Evolutionary conservation across 169 alveolate genomes (phyloP).

Genomic region (Sarcocystis neurona): DNA sequence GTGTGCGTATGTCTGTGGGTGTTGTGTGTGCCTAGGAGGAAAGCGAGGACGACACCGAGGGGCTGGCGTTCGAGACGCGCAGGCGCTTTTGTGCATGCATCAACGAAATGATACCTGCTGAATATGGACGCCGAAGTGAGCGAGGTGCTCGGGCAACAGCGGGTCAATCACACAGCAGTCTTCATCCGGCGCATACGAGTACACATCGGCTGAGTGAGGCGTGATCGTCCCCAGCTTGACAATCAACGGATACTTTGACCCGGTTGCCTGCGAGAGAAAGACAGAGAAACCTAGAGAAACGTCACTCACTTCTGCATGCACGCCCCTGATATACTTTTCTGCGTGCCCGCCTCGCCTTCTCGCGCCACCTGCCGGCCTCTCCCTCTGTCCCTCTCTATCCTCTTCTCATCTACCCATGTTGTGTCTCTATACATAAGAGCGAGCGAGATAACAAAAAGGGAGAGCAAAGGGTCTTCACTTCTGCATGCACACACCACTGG

Average conservation of each 20-base stretch:
- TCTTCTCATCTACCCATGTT: not conserved
- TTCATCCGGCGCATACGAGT: slow-evolving; percentile 89
- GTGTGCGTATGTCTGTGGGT: no score
- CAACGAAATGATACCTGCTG: slow-evolving; percentile 75
- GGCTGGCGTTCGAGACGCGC: no score
- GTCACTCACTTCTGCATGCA: no score
- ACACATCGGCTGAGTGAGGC: slow-evolving; percentile 90
- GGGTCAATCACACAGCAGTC: slow-evolving; percentile 86
- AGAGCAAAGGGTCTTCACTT: no score
- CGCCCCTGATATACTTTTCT: no score
- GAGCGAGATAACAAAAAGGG: not conserved
- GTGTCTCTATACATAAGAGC: not conserved
- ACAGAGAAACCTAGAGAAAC: not conserved
- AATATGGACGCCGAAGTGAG: slow-evolving; percentile 87
- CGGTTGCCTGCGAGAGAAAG: slow-evolving; percentile 73
- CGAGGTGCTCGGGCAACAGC: slow-evolving; percentile 81
- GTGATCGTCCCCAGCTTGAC: slow-evolving; percentile 93
- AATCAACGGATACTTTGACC: slow-evolving; percentile 84
- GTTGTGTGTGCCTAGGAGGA: no score
- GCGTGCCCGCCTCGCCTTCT: no score
- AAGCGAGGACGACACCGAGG: no score
- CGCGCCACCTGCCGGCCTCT: no score
- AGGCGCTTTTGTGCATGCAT: slow-evolving; percentile 39
- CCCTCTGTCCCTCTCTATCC: no score
- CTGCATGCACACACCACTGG: no score